Base-by-base conservation (phyloP, 352 stramenopile genomes). In the Globisporangium spinosum region DNA sequence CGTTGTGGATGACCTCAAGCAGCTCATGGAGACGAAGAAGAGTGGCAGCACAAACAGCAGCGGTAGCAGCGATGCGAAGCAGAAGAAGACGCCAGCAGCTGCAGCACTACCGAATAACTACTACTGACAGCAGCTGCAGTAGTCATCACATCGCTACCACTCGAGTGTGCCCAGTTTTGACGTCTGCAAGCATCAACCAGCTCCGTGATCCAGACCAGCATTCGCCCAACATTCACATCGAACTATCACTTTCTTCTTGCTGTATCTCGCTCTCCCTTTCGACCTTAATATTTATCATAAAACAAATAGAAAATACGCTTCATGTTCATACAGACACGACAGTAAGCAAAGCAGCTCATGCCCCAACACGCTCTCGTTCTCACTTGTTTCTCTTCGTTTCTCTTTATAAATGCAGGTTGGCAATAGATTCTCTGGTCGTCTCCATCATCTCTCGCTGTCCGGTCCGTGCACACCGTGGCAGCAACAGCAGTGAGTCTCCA, bases 1-100 rank as follows among this genome's bases (percentile, higher is more conserved):
- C 2, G 82, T 89, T 13, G 71, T 77, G 22, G 82, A 75, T 6
- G 82, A 92, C 56, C 54, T 90, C 25, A 71, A 79, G 67, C 75
- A 83, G 53, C 71, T 88, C 27, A 58, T 84, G 22, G 32, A 60
- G 17, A 56, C 22, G 53, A 45, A 47, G 35, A 49, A 32, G 10
- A 75, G 13, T 45, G 38, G 25, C 4, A 64, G 32, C 23, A 56
- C 53, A 38, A 25, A 20, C 40, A 55, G 59, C 43, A 58, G 25
- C 35, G 20, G 35, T 38, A 27, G 17, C 17, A 29, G 22, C 25
- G 53, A n/a, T 17, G 23, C 25, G 29, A 62, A 53, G 45, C 25
- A 49, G 51, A 32, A n/a, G n/a, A 43, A n/a, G 20, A 57, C 65
- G 55, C 23, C 60, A 23, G 9, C 43, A 23, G 17, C 43, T 3